phyloP scores from a whole-genome alignment of 148 eudicot species.

The Fallopia convolvulus region DNA sequence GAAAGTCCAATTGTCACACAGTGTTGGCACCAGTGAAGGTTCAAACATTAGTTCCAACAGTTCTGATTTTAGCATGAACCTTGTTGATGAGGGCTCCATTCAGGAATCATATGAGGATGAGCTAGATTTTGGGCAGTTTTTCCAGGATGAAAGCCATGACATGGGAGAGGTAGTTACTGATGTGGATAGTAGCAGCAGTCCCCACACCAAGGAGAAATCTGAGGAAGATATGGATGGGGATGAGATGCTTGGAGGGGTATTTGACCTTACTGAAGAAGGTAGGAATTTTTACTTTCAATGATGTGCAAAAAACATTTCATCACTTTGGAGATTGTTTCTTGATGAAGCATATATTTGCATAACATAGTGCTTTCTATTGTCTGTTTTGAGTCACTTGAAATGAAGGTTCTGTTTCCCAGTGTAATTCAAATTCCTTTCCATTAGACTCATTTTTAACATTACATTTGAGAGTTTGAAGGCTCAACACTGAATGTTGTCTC shows the following conservation, averaged over 20 bases:
- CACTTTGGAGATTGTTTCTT: background rate
- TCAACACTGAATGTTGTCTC: too few relatives aligned
- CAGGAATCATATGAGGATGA: conserved; percentile 41
- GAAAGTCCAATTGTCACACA: conserved; percentile 49
- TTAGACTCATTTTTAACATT: too few relatives aligned
- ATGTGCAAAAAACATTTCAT: background rate
- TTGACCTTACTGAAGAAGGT: conserved; percentile 96
- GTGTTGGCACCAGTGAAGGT: conserved; percentile 51
- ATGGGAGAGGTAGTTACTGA: conserved; percentile 11
- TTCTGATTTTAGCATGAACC: conserved; percentile 69
- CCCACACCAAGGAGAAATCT: conserved; percentile 24
- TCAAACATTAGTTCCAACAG: conserved; percentile 64
- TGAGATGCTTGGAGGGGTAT: conserved; percentile 69
- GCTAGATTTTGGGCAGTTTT: conserved; percentile 58
- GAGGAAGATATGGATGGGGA: conserved; percentile 85
- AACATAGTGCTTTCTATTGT: background rate
- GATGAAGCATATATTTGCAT: background rate
- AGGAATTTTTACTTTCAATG: background rate
- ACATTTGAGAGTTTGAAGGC: too few relatives aligned
- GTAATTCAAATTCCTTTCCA: too few relatives aligned
- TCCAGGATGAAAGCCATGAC: conserved; percentile 53
- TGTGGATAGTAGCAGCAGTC: too few relatives aligned
- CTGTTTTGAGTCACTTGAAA: too few relatives aligned
- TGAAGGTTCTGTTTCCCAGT: too few relatives aligned
- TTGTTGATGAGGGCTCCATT: conserved; percentile 48